Percentiles rank a stretch among this genome's conserved stretches.
Evolutionary conservation across 2,329 filamentous ascomycete genomes (phyloP).

Genomic region (Cephalotrichum gorgonifer): DNA sequence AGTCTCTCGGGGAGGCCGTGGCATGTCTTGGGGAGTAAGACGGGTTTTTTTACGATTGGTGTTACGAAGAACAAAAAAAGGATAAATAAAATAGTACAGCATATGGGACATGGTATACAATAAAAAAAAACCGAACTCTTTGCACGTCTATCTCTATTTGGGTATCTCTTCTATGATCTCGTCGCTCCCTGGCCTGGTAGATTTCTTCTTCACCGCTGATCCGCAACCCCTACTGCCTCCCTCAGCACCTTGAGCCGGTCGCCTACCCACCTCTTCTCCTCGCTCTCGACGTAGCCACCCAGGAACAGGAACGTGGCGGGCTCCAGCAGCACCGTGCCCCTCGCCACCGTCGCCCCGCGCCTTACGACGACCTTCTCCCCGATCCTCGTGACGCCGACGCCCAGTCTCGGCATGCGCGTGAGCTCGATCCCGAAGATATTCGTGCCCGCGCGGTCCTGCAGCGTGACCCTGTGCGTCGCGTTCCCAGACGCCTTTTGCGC

Average conservation of each 20-base stretch:
- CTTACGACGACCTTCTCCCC: conserved; percentile 73
- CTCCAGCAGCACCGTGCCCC: conserved; percentile 72
- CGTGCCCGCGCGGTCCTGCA: conserved; percentile 69
- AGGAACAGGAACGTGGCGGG: conserved; percentile 57
- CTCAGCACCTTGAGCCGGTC: conserved; percentile 60
- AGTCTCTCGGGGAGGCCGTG: conserved; percentile 34
- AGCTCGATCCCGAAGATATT: conserved; percentile 67
- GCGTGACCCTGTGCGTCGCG: conserved; percentile 66
- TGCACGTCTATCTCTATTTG: neutral
- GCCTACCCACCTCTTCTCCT: conserved; percentile 70
- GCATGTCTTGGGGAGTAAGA: neutral
- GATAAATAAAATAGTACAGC: neutral
- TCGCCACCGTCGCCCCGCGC: conserved; percentile 52
- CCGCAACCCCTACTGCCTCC: conserved; percentile 36
- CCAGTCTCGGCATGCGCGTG: conserved; percentile 52
- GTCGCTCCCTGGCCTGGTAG: neutral
- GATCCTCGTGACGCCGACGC: conserved; percentile 55
- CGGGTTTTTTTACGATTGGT: too few species aligned
- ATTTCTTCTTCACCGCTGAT: neutral
- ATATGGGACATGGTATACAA: too few species aligned
- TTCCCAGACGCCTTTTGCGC: conserved; percentile 19
- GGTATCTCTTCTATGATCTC: neutral
- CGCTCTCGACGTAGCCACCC: conserved; percentile 77
- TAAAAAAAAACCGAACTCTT: neutral
- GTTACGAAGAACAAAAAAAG: neutral